Conservation (phyloP, 345 rosid genomes). For the Populus alba region DNA sequence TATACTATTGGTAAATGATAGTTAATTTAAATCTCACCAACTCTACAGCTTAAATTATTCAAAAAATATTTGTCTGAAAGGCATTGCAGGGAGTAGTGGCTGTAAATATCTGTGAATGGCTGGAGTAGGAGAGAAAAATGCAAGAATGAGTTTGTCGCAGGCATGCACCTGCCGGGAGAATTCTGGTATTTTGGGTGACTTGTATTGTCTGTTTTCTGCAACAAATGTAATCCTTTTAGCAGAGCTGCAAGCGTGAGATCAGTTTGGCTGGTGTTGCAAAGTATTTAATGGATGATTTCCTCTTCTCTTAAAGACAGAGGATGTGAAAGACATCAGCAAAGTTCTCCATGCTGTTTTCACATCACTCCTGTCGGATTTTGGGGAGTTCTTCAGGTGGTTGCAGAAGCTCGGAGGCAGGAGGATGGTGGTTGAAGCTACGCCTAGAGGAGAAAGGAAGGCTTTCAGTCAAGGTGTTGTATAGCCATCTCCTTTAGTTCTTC, state of each 20-base stretch:
- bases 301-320: slow-evolving; percentile 55
- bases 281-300: slow-evolving; percentile 81
- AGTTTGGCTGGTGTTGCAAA: slow-evolving; percentile 70
- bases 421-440: slow-evolving; percentile 59
- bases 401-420: slow-evolving; percentile 69
- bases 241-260: slow-evolving; percentile 70
- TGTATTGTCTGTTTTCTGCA: background rate
- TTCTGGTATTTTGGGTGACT: background rate
- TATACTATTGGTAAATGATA: too few species aligned
- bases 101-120: too few species aligned
- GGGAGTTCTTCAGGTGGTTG: slow-evolving; percentile 77
- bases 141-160: background rate
- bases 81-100: too few species aligned
- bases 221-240: slow-evolving; percentile 15
- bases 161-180: background rate
- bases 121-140: too few species aligned
- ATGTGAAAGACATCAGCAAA: slow-evolving; percentile 49
- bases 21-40: too few species aligned
- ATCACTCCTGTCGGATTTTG: slow-evolving; percentile 65
- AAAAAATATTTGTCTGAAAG: too few species aligned
- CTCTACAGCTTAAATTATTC: too few species aligned
- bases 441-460: slow-evolving; percentile 72
- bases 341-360: slow-evolving; percentile 49
- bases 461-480: slow-evolving; percentile 50
- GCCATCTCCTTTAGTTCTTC: background rate